Evolutionary conservation across 805 yeast genomes (phyloP), one percentile per base, ranked within the genome.

Genomic region (Lipomyces spencermartinsiae): DNA sequence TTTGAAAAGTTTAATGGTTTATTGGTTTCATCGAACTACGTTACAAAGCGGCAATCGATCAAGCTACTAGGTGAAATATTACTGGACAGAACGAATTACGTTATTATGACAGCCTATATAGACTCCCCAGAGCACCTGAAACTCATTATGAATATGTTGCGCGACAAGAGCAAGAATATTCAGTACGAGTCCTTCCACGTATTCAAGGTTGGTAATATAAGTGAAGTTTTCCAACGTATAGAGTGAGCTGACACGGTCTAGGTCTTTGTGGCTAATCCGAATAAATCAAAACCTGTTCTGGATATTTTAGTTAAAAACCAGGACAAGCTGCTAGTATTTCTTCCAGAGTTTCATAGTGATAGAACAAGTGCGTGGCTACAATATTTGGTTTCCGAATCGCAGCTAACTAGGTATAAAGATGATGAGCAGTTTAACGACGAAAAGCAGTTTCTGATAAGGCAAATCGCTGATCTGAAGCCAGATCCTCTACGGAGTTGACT

Each of bases 221-320:
- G 22, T 16, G 49, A 43, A 5, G 25, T 0, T 19, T n/a, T n/a
- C n/a, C 22, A 19, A n/a, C 22, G 12, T 16, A 16, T n/a, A 9
- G 9, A 8, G 22, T n/a, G 22, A 43, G 49, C 49, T 43, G 8
- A 43, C 49, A 16, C 22, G 16, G 29, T 34, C 14, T 53, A 68
- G 71, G 74, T 93, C 53, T 92, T 95, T 79, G 93, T 93, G n/a
- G 98, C 97, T 4, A 95, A 95, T 78, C 99, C 99, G 4, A 88
- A 89, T 71, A 93, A 93, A 77, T 83, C 92, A 1, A 92, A 89
- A 77, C 87, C 89, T 7, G 87, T 95, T 1, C 80, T 85, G 63
- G 97, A 94, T 78, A 90, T 94, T 25, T 82, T 95, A 72, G 86
- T 88, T 58, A 93, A 93, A 76, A 95, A 95, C 78, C 87, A 92